Evolutionary conservation across 2,329 filamentous ascomycete species (phyloP), one percentile per base, ranked within the genome.

Genomic region (Microdochium trichocladiopsis): DNA sequence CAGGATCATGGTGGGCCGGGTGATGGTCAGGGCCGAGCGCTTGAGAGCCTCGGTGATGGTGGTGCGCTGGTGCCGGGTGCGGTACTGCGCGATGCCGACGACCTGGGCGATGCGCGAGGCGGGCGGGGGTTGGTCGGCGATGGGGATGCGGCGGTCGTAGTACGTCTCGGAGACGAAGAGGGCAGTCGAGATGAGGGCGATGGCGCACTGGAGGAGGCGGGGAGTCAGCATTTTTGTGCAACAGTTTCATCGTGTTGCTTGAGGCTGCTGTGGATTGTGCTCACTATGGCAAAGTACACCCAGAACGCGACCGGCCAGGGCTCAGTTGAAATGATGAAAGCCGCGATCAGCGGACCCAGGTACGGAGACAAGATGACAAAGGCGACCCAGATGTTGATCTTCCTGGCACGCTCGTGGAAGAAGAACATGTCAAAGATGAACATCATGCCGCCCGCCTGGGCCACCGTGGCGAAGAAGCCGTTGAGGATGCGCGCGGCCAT

Each of bases 351-450:
- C 1, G 75, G 74, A 1, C 73, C 74, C 54, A 72, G 61, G 57
- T 74, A 79, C 50, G 69, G 76, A 16, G 65, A 68, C 10, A 70
- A 61, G 51, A 73, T 63, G 58, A 72, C 68, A 53, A 70, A 66
- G 2, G 67, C 62, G 16, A 71, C 72, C 73, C 73, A 77, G 37
- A 77, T 64, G 49, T 74, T 73, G 54, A 77, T 76, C 60, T 77
- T 77, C 22, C 74, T 64, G 1, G 75, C 74, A 33, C 76, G 68
- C 55, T 82, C 73, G 57, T 83, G 80, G 63, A 82, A 80, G 67
- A 80, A 83, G 67, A 80, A 84, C 53, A 81, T 71, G 61, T 83
- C 80, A 51, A 80, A 75, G 60, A 80, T 75, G 59, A 76, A 76
- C 57, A 77, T 75, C 50, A 82, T 66, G 11, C 74, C 75, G 16